A percentile compares a stretch with the other conserved stretches of the same genome.
phyloP scores from a whole-genome alignment of 2,329 filamentous ascomycete species.

The Fusarium avenaceum region DNA sequence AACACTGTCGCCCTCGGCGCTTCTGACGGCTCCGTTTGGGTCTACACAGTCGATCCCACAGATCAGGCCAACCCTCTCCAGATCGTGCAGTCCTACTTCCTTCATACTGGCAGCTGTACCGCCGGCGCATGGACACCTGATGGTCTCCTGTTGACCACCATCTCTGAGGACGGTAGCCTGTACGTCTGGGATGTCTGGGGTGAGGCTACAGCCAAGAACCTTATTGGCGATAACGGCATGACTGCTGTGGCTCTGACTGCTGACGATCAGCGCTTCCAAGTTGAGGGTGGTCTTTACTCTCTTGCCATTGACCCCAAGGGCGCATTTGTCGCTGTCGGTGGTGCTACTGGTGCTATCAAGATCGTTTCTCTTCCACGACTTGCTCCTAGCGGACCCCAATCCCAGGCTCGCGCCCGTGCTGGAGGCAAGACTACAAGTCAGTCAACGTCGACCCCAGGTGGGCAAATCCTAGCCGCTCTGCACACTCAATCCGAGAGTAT shows the following conservation, averaged over 20 bases:
- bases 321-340: slow-evolving; percentile 85
- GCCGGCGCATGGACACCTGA: slow-evolving; percentile 93
- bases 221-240: slow-evolving; percentile 66
- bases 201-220: slow-evolving; percentile 72
- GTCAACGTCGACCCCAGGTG: slow-evolving; percentile 57
- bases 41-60: slow-evolving; percentile 84
- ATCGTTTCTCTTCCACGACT: slow-evolving; percentile 85
- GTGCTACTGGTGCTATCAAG: slow-evolving; percentile 87
- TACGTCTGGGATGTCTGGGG: slow-evolving; percentile 96
- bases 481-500: slow-evolving; percentile 82
- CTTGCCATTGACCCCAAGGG: slow-evolving; percentile 86
- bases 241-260: slow-evolving; percentile 82
- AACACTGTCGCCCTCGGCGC: slow-evolving; percentile 91
- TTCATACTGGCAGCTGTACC: slow-evolving; percentile 88
- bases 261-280: slow-evolving; percentile 88
- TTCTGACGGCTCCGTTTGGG: slow-evolving; percentile 93
- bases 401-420: slow-evolving; percentile 43
- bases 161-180: slow-evolving; percentile 88
- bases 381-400: slow-evolving; percentile 45
- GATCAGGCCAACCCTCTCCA: slow-evolving; percentile 73
- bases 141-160: slow-evolving; percentile 86
- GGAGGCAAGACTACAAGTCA: slow-evolving; percentile 54
- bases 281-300: slow-evolving; percentile 92
- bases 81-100: slow-evolving; percentile 92
- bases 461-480: slow-evolving; percentile 82